A percentile compares a stretch with the other conserved stretches of the same genome.
Conservation (phyloP, 2,329 filamentous ascomycete species). For the Penicillium sp. region DNA sequence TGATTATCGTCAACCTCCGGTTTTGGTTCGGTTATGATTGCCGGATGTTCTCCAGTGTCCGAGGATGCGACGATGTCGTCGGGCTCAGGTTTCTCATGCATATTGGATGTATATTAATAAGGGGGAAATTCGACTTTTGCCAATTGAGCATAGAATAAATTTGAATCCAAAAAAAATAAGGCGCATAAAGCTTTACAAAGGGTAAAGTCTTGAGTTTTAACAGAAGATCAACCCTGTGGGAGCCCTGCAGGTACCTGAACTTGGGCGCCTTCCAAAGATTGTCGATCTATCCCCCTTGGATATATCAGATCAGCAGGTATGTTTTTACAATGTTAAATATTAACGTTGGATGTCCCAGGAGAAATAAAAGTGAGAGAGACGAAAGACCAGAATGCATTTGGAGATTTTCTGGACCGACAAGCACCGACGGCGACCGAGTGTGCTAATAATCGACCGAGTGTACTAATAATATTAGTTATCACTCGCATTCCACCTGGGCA, state of each 20-base stretch:
- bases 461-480: not conserved
- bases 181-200: not conserved
- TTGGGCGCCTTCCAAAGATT: not conserved
- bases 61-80: not conserved
- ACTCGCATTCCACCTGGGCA: not conserved
- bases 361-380: not conserved
- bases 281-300: not conserved
- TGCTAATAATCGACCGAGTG: too few relatives aligned
- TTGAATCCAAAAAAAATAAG: not conserved
- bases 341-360: too few relatives aligned
- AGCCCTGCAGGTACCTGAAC: not conserved
- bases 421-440: conserved; percentile 16
- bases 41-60: conserved; percentile 4
- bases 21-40: not conserved
- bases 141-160: not conserved
- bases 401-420: conserved; percentile 9
- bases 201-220: not conserved
- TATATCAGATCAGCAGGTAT: not conserved
- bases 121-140: not conserved
- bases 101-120: not conserved
- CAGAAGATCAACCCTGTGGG: not conserved
- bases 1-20: conserved; percentile 14
- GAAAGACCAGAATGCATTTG: not conserved
- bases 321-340: not conserved
- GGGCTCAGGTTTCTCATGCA: conserved; percentile 2